These are phyloP conservation scores for Pleurotus tuber-regium DNA, from an alignment of 768 basidiomycete species.

Conservation along the genomic window DNA sequence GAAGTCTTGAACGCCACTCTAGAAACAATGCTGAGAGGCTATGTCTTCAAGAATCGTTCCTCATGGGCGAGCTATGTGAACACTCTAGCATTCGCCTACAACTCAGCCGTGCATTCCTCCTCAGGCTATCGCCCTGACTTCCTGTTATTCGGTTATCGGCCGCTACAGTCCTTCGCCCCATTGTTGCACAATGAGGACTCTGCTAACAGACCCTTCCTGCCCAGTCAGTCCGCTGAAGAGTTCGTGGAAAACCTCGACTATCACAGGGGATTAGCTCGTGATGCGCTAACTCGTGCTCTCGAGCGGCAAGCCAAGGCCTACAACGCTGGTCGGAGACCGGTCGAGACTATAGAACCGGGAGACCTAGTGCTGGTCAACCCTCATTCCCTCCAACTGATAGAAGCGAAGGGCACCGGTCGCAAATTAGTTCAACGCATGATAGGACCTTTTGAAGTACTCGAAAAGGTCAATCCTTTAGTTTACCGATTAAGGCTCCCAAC, in stretches of 20 bases:
- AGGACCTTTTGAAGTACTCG: no score
- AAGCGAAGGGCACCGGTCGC: constrained; percentile 17
- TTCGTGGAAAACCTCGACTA: constrained; percentile 5
- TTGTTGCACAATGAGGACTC: constrained; percentile 2
- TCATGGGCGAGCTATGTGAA: constrained; percentile 24
- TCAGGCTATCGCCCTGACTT: no score
- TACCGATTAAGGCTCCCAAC: constrained; percentile 21
- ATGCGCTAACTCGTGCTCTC: constrained; percentile 18
- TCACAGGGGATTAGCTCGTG: constrained; percentile 12
- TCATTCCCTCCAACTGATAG: no score
- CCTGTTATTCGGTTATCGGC: constrained; percentile 26
- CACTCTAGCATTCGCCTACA: constrained; percentile 24
- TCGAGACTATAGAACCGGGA: no score
- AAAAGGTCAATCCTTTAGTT: constrained; percentile 20
- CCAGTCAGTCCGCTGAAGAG: constrained; percentile 12
- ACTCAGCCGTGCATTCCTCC: no score
- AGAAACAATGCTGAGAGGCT: constrained; percentile 27
- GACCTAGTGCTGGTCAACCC: no score
- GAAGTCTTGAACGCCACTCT: constrained; percentile 26
- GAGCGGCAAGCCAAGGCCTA: constrained; percentile 20
- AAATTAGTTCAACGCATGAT: constrained; percentile 22
- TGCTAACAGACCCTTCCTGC: constrained; percentile 9
- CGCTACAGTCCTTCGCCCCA: constrained; percentile 10
- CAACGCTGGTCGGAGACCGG: constrained; percentile 17
- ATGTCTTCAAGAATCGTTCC: constrained; percentile 18